Evolutionary conservation across 345 rosid species (phyloP).

Genomic region (Turnera subulata): DNA sequence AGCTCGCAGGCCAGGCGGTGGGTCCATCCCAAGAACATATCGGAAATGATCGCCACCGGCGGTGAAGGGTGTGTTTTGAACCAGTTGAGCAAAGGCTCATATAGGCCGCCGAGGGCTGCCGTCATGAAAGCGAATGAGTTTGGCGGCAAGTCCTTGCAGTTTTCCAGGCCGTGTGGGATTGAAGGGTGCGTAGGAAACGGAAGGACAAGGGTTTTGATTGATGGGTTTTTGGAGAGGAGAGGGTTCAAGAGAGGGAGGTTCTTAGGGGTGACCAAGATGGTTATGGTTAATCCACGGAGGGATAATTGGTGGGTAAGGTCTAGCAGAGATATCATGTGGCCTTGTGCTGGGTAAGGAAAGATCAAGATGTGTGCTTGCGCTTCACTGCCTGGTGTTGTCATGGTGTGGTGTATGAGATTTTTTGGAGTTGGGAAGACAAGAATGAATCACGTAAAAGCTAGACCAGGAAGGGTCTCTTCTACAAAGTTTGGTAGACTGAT

Average conservation of each 20-base stretch:
- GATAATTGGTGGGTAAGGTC: slow-evolving; percentile 52
- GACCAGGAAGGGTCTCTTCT: too few relatives aligned
- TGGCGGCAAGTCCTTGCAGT: slow-evolving; percentile 7
- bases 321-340: slow-evolving; percentile 67
- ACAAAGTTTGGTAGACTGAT: too few relatives aligned
- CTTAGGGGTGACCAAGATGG: slow-evolving; percentile 41
- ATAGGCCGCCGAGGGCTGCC: slow-evolving; percentile 31
- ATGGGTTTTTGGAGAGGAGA: slow-evolving; percentile 33
- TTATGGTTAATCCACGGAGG: slow-evolving; percentile 42
- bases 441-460: too few relatives aligned
- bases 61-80: slow-evolving; percentile 40
- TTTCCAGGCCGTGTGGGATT: slow-evolving; percentile 8
- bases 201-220: slow-evolving; percentile 28
- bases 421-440: too few relatives aligned
- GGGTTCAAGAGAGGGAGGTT: slow-evolving; percentile 38
- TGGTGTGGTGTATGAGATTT: too few relatives aligned
- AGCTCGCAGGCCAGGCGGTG: slow-evolving; percentile 38
- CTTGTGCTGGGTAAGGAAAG: slow-evolving; percentile 49
- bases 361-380: slow-evolving; percentile 50
- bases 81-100: slow-evolving; percentile 40
- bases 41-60: slow-evolving; percentile 53
- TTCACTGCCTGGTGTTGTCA: too few relatives aligned
- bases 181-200: slow-evolving; percentile 23
- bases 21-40: slow-evolving; percentile 75
- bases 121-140: not conserved